Conservation (phyloP, 1,284 basidiomycete species). For the Pseudomicrostroma phylloplanum region DNA sequence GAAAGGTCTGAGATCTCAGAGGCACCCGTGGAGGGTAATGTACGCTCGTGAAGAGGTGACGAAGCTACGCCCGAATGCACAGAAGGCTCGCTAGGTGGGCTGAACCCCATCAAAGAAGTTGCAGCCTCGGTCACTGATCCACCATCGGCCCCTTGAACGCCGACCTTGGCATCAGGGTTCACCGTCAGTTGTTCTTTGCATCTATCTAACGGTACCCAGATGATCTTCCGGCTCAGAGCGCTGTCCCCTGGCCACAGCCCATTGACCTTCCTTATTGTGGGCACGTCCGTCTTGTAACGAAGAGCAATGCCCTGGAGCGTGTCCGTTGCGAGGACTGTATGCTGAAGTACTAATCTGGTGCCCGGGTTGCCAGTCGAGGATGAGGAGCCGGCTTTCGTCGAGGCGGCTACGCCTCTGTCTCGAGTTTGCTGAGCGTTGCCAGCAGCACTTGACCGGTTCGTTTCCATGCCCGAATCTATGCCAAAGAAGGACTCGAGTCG, state of each 20-base stretch:
- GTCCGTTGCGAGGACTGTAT: conserved; percentile 34
- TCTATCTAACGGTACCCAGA: conserved; percentile 44
- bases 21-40: background rate
- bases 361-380: background rate
- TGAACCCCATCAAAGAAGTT: background rate
- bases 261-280: conserved; percentile 39
- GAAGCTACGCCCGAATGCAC: background rate
- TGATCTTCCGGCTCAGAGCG: conserved; percentile 38
- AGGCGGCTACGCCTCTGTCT: too few relatives aligned
- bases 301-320: conserved; percentile 39
- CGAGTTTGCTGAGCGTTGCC: background rate
- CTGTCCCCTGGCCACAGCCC: conserved; percentile 47
- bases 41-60: too few relatives aligned
- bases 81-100: background rate
- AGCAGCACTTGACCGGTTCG: background rate
- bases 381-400: background rate
- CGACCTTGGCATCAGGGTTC: conserved; percentile 1
- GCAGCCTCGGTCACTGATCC: background rate
- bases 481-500: conserved; percentile 1
- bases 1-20: background rate
- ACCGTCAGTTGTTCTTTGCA: conserved; percentile 20
- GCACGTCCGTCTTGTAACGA: conserved; percentile 44
- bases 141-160: conserved; percentile 1
- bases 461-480: background rate
- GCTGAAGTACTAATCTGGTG: conserved; percentile 34